These are phyloP conservation scores for Fomitopsis schrenkii DNA, from an alignment of 1,284 basidiomycete species.

Conservation along the genomic window DNA sequence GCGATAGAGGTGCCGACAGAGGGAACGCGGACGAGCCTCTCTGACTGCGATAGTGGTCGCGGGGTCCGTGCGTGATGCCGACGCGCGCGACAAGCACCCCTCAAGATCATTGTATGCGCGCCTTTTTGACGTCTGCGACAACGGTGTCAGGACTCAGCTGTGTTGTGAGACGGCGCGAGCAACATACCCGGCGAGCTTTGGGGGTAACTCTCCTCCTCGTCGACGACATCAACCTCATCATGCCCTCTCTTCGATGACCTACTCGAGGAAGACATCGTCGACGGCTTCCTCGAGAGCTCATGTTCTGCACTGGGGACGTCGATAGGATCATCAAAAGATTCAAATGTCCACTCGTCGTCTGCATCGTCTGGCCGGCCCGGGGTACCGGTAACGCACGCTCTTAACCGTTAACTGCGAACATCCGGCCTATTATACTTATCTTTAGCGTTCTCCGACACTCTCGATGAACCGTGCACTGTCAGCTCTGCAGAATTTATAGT, in stretches of 20 bases:
- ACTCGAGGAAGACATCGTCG: slow-evolving; percentile 36
- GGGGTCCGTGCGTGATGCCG: not conserved
- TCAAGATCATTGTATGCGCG: not conserved
- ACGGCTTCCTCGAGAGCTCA: not conserved
- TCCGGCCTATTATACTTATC: no score
- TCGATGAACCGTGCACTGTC: not conserved
- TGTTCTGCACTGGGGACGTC: not conserved
- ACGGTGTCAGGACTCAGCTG: not conserved
- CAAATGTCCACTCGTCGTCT: slow-evolving; percentile 3
- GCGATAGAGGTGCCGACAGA: not conserved
- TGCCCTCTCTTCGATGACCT: slow-evolving; percentile 44
- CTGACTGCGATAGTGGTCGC: no score
- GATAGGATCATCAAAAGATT: not conserved
- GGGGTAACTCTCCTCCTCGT: slow-evolving; percentile 27
- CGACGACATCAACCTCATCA: slow-evolving; percentile 42
- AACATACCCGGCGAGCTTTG: slow-evolving; percentile 44
- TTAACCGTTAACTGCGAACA: no score
- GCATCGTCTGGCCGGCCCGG: not conserved
- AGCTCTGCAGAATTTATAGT: not conserved
- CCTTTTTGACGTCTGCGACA: not conserved
- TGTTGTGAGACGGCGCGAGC: not conserved
- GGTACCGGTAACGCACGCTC: no score
- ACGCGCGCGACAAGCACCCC: not conserved
- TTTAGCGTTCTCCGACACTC: not conserved
- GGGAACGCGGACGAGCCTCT: not conserved